Percentiles rank a stretch among this genome's conserved stretches.
These are phyloP conservation scores for Xylariaceae sp. DNA, from an alignment of 2,329 filamentous ascomycete species.

Conservation along the genomic window DNA sequence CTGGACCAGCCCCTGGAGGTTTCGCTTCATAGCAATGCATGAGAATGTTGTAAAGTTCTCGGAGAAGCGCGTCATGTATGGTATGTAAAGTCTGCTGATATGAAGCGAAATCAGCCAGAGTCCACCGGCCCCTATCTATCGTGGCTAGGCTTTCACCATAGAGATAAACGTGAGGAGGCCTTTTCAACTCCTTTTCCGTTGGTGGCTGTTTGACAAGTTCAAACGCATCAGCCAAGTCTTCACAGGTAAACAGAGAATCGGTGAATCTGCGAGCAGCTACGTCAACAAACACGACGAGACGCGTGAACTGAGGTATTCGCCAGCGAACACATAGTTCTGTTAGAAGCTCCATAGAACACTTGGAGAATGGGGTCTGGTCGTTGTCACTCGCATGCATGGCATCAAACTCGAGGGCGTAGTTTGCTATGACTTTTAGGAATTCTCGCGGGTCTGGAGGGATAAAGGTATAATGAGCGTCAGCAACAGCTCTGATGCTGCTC, in stretches of 20 bases:
- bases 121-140: constrained; percentile 63
- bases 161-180: constrained; percentile 54
- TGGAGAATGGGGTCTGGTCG: constrained; percentile 61
- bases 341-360: constrained; percentile 76
- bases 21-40: constrained; percentile 89
- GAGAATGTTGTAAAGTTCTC: constrained; percentile 84
- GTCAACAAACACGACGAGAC: constrained; percentile 79
- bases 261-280: constrained; percentile 81
- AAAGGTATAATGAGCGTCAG: constrained; percentile 76
- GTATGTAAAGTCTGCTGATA: constrained; percentile 74
- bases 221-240: constrained; percentile 81
- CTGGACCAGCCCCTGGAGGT: constrained; percentile 72
- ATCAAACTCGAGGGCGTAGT: constrained; percentile 69
- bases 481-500: constrained; percentile 52
- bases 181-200: constrained; percentile 56
- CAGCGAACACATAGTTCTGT: constrained; percentile 84
- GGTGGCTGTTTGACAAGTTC: constrained; percentile 74
- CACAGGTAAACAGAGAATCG: constrained; percentile 75
- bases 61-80: constrained; percentile 77
- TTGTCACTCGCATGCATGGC: constrained; percentile 54
- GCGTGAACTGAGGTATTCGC: constrained; percentile 81
- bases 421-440: constrained; percentile 79
- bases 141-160: constrained; percentile 51
- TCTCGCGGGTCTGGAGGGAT: constrained; percentile 81
- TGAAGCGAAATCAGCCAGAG: constrained; percentile 62